Evolutionary conservation across 176 grass and related monocot species (phyloP), one percentile per base, ranked within the genome.

Genomic region (Stipa capillata): DNA sequence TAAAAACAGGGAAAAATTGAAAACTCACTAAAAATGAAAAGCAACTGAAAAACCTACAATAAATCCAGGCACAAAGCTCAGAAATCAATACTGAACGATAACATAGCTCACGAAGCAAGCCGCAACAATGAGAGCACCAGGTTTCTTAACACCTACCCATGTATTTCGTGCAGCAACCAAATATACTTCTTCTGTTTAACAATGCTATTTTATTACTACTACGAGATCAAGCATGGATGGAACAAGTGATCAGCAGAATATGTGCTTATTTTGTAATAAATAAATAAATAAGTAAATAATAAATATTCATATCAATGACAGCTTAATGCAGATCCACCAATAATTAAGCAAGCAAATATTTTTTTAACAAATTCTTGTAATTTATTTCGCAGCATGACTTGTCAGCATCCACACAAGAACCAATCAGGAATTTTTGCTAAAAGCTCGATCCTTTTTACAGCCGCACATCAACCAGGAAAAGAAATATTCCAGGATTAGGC

Each of bases 401-500:
- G 16, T 74, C 58, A 41, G 59, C 59, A 68, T 68, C 43, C 64
- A 33, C 81, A 53, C 54, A 52, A n/a, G 72, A 63, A 82, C 44
- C 62, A 69, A 87, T 76, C 32, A n/a, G 41, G 33, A 29, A 29
- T 27, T 89, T 88, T 33, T 16, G 48, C 9, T 41, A 84, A 84
- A 83, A 77, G 8, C 8, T 21, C 3, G 24, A 73, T 40, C 16
- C 18, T 79, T 83, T 32, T 70, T 13, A 58, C 65, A 54, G 20
- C 78, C 27, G 13, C 14, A 7, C 14, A 54, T 73, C 21, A 21
- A 8, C 3, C 66, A 4, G 31, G 6, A 53, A 88, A 73, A 31
- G 67, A 73, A 41, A 79, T 29, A 67, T 88, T 88, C 86, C 57
- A 34, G 31, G 80, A 73, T 65, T 66, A 60, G 18, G 60, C 43